Percentiles rank a stretch among this genome's conserved stretches.
Evolutionary conservation across 2,329 filamentous ascomycete species (phyloP).

Genomic region (Mollisia scopiformis): DNA sequence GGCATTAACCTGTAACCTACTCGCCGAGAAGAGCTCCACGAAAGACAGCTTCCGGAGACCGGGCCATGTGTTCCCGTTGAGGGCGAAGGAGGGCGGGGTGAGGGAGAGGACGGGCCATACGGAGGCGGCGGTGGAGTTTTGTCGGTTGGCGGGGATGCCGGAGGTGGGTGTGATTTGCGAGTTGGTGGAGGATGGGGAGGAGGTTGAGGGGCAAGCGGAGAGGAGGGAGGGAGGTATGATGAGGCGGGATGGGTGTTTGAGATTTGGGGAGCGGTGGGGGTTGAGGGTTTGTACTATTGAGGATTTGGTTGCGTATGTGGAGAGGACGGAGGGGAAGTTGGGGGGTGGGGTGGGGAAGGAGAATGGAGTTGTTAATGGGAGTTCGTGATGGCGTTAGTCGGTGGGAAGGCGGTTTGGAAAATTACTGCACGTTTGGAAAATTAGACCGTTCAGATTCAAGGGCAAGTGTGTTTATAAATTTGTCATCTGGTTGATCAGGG

Average conservation of each 20-base stretch:
- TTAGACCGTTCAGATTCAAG: no score
- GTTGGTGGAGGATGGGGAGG: conserved; percentile 83
- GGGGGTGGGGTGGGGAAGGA: conserved; percentile 23
- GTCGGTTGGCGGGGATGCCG: conserved; percentile 77
- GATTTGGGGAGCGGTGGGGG: conserved; percentile 86
- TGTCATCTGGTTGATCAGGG: no score
- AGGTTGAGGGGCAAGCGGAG: conserved; percentile 69
- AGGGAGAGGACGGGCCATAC: conserved; percentile 83
- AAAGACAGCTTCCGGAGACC: conserved; percentile 73
- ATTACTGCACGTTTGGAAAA: neutral
- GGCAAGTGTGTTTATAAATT: no score
- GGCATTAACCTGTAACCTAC: conserved; percentile 75
- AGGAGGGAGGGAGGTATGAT: conserved; percentile 81
- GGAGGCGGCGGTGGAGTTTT: conserved; percentile 91
- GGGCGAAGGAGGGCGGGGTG: conserved; percentile 79
- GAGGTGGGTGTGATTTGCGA: conserved; percentile 86
- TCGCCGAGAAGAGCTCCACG: conserved; percentile 65
- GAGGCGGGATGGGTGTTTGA: conserved; percentile 83
- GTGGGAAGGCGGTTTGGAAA: neutral
- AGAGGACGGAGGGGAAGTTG: conserved; percentile 35
- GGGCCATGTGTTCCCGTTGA: conserved; percentile 87
- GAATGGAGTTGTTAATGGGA: neutral
- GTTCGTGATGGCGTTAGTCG: neutral
- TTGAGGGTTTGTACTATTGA: conserved; percentile 96
- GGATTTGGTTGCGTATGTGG: conserved; percentile 72